Conservation (phyloP, 805 yeast genomes). For the Priceomyces medius region DNA sequence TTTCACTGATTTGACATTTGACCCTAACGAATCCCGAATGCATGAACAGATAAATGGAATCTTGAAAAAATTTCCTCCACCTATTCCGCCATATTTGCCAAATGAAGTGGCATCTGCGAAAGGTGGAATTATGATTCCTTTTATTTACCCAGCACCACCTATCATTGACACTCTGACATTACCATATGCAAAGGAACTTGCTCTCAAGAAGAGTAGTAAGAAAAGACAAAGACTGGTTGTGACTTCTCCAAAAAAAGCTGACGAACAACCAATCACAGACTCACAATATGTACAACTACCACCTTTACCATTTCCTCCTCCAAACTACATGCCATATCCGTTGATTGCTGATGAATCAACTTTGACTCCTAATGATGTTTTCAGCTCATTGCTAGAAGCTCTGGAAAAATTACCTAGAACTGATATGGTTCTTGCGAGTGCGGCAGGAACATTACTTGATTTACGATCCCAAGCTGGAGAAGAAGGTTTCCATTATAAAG, state of each 20-base stretch:
- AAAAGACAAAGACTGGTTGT: neutral
- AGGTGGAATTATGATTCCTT: slow-evolving; percentile 44
- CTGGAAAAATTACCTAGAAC: slow-evolving; percentile 35
- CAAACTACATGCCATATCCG: slow-evolving; percentile 46
- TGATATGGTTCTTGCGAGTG: slow-evolving; percentile 47
- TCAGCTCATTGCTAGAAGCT: slow-evolving; percentile 35
- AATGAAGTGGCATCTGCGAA: slow-evolving; percentile 7
- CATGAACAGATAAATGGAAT: slow-evolving; percentile 22
- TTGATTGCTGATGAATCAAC: slow-evolving; percentile 34
- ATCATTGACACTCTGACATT: slow-evolving; percentile 18
- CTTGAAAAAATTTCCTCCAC: slow-evolving; percentile 36
- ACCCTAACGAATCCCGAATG: slow-evolving; percentile 12
- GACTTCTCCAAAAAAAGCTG: neutral
- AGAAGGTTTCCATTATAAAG: slow-evolving; percentile 27
- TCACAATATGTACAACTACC: slow-evolving; percentile 22
- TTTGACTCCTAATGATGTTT: slow-evolving; percentile 36
- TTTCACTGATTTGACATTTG: slow-evolving; percentile 30
- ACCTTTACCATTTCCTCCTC: slow-evolving; percentile 47
- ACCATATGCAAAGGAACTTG: slow-evolving; percentile 20
- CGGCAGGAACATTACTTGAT: slow-evolving; percentile 44
- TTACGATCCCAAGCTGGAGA: slow-evolving; percentile 30
- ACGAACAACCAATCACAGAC: neutral
- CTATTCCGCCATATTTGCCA: slow-evolving; percentile 32
- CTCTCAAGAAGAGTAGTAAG: neutral
- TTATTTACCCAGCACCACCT: slow-evolving; percentile 45